Conservation (phyloP, 371 early-diverging fungal species). For the Rhizopus sp. region DNA sequence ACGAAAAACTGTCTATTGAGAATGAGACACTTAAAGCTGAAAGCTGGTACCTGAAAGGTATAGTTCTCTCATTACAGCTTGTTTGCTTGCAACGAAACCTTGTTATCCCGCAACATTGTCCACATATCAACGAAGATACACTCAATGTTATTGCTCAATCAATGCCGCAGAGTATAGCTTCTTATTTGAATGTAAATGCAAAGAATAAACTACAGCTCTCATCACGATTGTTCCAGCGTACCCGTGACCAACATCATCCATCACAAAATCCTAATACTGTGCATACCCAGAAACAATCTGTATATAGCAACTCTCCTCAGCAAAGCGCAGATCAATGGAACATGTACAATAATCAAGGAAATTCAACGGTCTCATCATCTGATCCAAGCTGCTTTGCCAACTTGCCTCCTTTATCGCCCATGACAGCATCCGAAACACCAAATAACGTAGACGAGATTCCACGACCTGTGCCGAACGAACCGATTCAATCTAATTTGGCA, state of each 20-base stretch:
- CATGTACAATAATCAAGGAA: neutral
- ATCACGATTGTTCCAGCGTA: neutral
- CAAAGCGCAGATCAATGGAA: neutral
- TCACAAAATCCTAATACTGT: neutral
- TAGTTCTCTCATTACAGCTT: constrained; percentile 53
- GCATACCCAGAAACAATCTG: neutral
- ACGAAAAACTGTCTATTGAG: constrained; percentile 47
- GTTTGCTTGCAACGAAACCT: constrained; percentile 42
- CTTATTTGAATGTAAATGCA: constrained; percentile 36
- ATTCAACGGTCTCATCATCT: neutral
- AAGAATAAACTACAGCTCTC: constrained; percentile 29
- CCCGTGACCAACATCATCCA: neutral
- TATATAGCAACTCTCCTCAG: neutral
- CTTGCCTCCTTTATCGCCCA: constrained; percentile 25
- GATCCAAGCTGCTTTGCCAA: constrained; percentile 1
- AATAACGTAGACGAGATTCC: neutral
- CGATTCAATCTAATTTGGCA: constrained; percentile 35
- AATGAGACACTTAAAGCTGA: constrained; percentile 60
- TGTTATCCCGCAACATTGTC: constrained; percentile 39
- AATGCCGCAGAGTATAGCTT: constrained; percentile 34
- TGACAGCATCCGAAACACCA: constrained; percentile 11
- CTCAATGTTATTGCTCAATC: constrained; percentile 32
- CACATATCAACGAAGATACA: constrained; percentile 35
- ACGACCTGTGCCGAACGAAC: constrained; percentile 22
- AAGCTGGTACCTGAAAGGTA: constrained; percentile 59